These are phyloP conservation scores for Plectosphaerella cucumerina DNA, from an alignment of 2,329 filamentous ascomycete species.

Conservation along the genomic window DNA sequence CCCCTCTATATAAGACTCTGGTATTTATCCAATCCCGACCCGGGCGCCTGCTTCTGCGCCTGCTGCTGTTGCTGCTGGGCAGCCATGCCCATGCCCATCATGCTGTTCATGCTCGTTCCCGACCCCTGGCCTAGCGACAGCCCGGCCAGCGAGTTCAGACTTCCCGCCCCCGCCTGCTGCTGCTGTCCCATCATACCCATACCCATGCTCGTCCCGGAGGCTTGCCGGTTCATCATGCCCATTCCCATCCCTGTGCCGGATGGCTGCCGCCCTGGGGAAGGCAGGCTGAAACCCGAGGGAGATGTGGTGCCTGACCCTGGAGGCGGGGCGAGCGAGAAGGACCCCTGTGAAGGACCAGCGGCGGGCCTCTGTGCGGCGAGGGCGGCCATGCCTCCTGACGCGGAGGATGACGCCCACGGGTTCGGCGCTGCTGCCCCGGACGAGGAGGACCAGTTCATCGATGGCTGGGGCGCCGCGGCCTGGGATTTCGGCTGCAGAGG, in stretches of 20 bases:
- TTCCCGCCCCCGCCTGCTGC: slow-evolving; percentile 8
- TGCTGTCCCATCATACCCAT: slow-evolving; percentile 11
- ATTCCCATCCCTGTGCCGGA: slow-evolving; percentile 14
- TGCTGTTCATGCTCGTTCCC: slow-evolving; percentile 22
- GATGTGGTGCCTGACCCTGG: slow-evolving; percentile 24
- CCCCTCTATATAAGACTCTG: slow-evolving; percentile 55
- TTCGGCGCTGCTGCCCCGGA: slow-evolving; percentile 34
- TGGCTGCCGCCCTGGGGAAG: slow-evolving; percentile 33
- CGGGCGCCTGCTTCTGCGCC: slow-evolving; percentile 28
- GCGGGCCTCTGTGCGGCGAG: slow-evolving; percentile 38
- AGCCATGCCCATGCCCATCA: slow-evolving; percentile 9
- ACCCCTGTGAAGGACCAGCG: slow-evolving; percentile 27
- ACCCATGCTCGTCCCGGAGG: slow-evolving; percentile 14
- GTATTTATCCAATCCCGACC: slow-evolving; percentile 62
- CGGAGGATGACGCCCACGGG: slow-evolving; percentile 42
- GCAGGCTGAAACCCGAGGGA: slow-evolving; percentile 37
- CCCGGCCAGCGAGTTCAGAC: slow-evolving; percentile 12
- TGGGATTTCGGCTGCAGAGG: slow-evolving; percentile 42
- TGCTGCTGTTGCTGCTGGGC: slow-evolving; percentile 15
- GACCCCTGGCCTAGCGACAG: slow-evolving; percentile 18
- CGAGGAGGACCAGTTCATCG: slow-evolving; percentile 46
- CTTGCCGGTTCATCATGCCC: slow-evolving; percentile 11
- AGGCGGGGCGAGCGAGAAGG: slow-evolving; percentile 57
- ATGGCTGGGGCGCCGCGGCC: slow-evolving; percentile 12
- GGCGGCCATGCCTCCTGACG: slow-evolving; percentile 42